phyloP scores from a whole-genome alignment of 805 yeast genomes.

The Kuraishia piskuri region DNA sequence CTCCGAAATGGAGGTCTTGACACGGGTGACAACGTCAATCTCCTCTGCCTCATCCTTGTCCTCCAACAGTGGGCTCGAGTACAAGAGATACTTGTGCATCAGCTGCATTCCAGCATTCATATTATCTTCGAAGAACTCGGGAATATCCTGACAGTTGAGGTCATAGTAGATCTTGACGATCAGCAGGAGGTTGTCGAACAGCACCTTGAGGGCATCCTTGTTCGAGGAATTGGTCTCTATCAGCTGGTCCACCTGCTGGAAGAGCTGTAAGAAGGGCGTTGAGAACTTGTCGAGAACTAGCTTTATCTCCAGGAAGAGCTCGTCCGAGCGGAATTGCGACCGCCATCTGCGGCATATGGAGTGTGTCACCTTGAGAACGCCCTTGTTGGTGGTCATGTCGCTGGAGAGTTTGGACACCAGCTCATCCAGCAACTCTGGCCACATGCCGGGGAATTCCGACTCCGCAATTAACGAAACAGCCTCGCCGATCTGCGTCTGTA shows the following conservation, averaged over 20 bases:
- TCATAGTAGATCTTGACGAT: constrained; percentile 82
- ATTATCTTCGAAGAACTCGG: constrained; percentile 95
- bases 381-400: constrained; percentile 72
- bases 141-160: constrained; percentile 94
- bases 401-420: constrained; percentile 59
- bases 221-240: constrained; percentile 40
- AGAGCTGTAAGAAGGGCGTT: constrained; percentile 64
- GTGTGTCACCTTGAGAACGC: constrained; percentile 87
- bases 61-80: constrained; percentile 43
- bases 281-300: constrained; percentile 80
- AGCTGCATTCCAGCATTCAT: constrained; percentile 68
- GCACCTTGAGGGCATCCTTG: constrained; percentile 40
- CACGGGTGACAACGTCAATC: constrained; percentile 57
- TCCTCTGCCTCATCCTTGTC: constrained; percentile 60
- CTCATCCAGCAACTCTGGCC: constrained; percentile 74
- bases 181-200: constrained; percentile 64
- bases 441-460: constrained; percentile 86
- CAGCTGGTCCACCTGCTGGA: constrained; percentile 57
- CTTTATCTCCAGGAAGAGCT: constrained; percentile 76
- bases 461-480: constrained; percentile 90
- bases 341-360: constrained; percentile 97
- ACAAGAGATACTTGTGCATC: constrained; percentile 71
- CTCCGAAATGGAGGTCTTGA: constrained; percentile 80
- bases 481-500: constrained; percentile 94
- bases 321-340: constrained; percentile 87